Conservation (phyloP, 2,329 filamentous ascomycete species). For the Incumbomyces delicatus region DNA sequence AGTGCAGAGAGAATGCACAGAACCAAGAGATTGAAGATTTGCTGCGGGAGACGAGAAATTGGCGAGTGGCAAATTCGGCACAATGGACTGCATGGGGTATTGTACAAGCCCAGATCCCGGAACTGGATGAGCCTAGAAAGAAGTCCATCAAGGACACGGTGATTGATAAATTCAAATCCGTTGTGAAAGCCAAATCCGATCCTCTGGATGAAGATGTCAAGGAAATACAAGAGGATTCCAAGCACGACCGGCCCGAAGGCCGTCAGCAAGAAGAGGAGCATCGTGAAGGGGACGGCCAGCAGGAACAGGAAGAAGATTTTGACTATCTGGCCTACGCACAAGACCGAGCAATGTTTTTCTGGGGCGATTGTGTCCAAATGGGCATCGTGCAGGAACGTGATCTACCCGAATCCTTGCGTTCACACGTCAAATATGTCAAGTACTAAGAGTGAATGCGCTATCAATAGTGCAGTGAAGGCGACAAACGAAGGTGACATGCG, state of each 20-base stretch:
- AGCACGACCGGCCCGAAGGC: conserved; percentile 16
- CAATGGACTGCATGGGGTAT: conserved; percentile 96
- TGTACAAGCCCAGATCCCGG: conserved; percentile 81
- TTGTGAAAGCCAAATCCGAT: conserved; percentile 14
- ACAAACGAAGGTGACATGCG: not conserved
- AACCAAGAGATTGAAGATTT: conserved; percentile 62
- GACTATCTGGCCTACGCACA: conserved; percentile 90
- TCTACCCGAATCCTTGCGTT: conserved; percentile 57
- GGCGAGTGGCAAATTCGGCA: conserved; percentile 79
- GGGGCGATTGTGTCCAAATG: conserved; percentile 74
- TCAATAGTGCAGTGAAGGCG: not conserved
- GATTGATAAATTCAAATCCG: conserved; percentile 17
- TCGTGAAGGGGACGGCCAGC: conserved; percentile 17
- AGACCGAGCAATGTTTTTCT: conserved; percentile 84
- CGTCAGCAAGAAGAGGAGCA: conserved; percentile 14
- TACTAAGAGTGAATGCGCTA: conserved; percentile 9
- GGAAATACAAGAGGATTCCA: conserved; percentile 10
- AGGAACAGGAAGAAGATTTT: conserved; percentile 62
- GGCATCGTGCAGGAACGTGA: conserved; percentile 68
- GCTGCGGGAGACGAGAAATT: conserved; percentile 68
- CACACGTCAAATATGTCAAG: conserved; percentile 47
- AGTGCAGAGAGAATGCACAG: conserved; percentile 50
- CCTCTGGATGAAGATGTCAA: conserved; percentile 17
- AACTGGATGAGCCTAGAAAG: conserved; percentile 44
- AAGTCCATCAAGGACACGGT: conserved; percentile 16